Base-by-base conservation (phyloP, 1,284 basidiomycete genomes). In the Malassezia psittaci region DNA sequence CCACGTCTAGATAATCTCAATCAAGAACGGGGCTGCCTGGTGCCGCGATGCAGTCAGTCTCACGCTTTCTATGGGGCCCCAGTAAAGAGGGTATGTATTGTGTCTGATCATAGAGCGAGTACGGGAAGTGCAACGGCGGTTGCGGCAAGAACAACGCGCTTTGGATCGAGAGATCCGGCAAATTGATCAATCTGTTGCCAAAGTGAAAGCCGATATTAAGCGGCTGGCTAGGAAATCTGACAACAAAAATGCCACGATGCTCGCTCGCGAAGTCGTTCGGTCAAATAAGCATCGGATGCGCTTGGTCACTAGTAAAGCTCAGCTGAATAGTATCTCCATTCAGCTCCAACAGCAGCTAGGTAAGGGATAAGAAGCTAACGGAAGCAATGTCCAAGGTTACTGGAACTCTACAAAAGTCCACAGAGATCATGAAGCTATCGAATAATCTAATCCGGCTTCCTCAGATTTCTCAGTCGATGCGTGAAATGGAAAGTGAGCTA, bases 401-500 rank as follows among this genome's bases (percentile, higher is more conserved):
- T 2, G 94, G 94, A 8, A 84, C 89, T 19, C 79, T 99, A 65
- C 90, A 96, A 77, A 96, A 91, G 77, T 93, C 89, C 10, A 91
- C 93, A 1, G 93, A 98, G 77, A 96, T 98, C 62, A 98, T 99
- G 93, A 98, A 88, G 78, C 80, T 91, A 34, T 93, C 91, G 4
- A 98, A 96, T 77, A 79, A 85, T 45, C 81, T 98, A 43, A 80
- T 98, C 68, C 90, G 85, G 72, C 79, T 98, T 35, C 94, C 94
- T 15, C 88, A 98, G 75, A 83, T 98, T 51, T 87, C 84, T 74
- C 85, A 84, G 62, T 82, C 83, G 0, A 98, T 99, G 94, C 83
- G 90, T 32, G 87, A 96, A 71, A 93, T 98, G 90, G 88, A 86
- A 67, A 88, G 90, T 83, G 93, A 98, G 77, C 96, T 98, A 90